Evolutionary conservation across 805 yeast species (phyloP).

Genomic region (Saturnispora diversa): DNA sequence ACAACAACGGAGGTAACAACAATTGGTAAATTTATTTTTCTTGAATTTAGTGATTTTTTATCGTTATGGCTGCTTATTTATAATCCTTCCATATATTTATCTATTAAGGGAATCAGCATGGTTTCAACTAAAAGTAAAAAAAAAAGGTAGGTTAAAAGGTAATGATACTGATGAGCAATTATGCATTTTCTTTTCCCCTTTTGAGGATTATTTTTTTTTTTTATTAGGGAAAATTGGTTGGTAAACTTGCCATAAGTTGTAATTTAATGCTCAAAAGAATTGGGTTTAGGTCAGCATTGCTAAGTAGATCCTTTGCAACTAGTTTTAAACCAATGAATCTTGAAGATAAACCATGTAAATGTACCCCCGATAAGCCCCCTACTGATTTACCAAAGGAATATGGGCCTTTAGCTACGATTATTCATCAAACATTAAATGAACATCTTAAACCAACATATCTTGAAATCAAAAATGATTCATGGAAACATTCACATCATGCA

Average conservation of each 20-base stretch:
- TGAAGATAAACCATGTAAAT: conserved; percentile 13
- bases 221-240: no score
- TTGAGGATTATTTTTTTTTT: no score
- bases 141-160: no score
- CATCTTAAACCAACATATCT: conserved; percentile 39
- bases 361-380: conserved; percentile 16
- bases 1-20: conserved; percentile 20
- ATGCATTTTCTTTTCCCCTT: no score
- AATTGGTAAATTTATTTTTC: conserved; percentile 1
- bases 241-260: no score
- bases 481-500: conserved; percentile 81
- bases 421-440: conserved; percentile 36
- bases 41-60: background rate
- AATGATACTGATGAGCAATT: no score
- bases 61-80: conserved; percentile 3
- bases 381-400: conserved; percentile 17
- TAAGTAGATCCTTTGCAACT: background rate
- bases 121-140: no score
- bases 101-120: no score
- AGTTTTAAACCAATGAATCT: background rate
- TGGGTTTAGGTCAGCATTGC: background rate
- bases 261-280: no score
- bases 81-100: no score
- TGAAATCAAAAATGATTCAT: conserved; percentile 69
- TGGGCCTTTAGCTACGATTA: conserved; percentile 43